Conservation (phyloP, 2,329 filamentous ascomycete species). For the Hymenoscyphus fructigenus region DNA sequence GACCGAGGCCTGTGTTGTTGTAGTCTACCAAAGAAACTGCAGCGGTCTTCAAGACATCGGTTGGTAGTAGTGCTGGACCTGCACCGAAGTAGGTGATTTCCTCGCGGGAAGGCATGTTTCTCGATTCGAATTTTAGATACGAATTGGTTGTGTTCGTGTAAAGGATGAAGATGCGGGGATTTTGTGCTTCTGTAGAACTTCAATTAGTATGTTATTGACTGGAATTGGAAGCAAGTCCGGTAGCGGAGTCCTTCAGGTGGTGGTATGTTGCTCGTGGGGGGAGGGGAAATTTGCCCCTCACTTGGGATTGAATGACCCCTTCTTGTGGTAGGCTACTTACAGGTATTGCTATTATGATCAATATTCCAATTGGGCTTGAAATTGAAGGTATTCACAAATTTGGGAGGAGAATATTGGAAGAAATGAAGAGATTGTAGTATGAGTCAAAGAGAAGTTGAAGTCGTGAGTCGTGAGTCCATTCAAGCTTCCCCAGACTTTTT, state of each 20-base stretch:
- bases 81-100: constrained; percentile 87
- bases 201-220: background rate
- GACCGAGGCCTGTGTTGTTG: constrained; percentile 75
- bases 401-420: background rate
- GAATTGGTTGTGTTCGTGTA: background rate
- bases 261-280: background rate
- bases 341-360: background rate
- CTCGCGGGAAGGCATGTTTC: constrained; percentile 65
- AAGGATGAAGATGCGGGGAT: background rate
- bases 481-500: constrained; percentile 20
- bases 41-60: constrained; percentile 73
- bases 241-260: background rate
- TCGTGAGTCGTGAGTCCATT: background rate
- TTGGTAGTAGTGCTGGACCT: constrained; percentile 84
- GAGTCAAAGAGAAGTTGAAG: constrained; percentile 12
- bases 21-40: constrained; percentile 79
- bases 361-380: background rate
- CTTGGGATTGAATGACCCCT: background rate
- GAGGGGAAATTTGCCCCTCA: background rate
- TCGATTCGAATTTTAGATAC: background rate
- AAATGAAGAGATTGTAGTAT: background rate
- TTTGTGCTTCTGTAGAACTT: background rate
- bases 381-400: background rate
- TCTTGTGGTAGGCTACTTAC: background rate
- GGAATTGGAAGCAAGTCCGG: background rate